A percentile compares a stretch with the other conserved stretches of the same genome.
Conservation (phyloP, 176 grass and related monocot species). For the Urochloa ruziziensis region DNA sequence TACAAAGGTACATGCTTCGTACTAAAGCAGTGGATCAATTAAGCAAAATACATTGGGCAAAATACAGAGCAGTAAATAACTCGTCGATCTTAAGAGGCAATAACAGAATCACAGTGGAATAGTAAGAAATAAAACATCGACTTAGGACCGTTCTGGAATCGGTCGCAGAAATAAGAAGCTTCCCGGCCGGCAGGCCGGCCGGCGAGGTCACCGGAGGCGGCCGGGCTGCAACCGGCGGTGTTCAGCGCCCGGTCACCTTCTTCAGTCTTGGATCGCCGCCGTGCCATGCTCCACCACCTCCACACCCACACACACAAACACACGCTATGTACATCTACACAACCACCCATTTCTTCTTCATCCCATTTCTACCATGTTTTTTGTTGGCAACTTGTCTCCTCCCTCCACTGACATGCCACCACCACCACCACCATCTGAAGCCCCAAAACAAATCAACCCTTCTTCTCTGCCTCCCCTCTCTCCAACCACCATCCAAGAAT, state of each 20-base stretch:
- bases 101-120: not conserved
- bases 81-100: not conserved
- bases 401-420: constrained; percentile 4
- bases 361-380: not conserved
- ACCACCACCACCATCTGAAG: not conserved
- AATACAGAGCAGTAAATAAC: not conserved
- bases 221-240: no score
- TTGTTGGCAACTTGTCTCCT: not conserved
- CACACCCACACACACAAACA: not conserved
- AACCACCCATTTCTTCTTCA: not conserved
- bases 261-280: not conserved
- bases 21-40: not conserved
- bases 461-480: not conserved
- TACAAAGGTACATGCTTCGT: constrained; percentile 24
- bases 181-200: not conserved
- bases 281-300: not conserved
- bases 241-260: no score
- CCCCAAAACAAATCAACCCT: constrained; percentile 57
- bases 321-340: constrained; percentile 13
- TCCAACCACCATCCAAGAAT: constrained; percentile 15
- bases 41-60: not conserved
- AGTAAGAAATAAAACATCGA: constrained; percentile 5
- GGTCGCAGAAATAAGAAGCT: constrained; percentile 20
- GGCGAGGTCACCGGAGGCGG: not conserved
- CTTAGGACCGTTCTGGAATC: constrained; percentile 9